A percentile compares a stretch with the other conserved stretches of the same genome.
Conservation (phyloP, 2,329 filamentous ascomycete species). For the Geosmithia putterillii region DNA sequence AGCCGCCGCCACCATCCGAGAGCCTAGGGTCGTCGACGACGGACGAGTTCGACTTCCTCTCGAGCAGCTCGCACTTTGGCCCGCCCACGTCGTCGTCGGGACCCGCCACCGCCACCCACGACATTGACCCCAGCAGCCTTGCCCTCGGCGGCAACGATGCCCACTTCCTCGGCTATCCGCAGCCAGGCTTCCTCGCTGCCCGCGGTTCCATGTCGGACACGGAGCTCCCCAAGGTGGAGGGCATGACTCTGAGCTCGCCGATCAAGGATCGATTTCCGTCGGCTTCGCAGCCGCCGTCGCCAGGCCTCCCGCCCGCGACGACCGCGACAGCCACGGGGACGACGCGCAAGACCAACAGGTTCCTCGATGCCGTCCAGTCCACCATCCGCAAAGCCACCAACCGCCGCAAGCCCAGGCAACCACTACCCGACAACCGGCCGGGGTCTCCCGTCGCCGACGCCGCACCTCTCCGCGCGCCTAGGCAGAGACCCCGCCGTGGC, state of each 20-base stretch:
- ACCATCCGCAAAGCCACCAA: conserved; percentile 25
- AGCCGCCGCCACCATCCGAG: conserved; percentile 8
- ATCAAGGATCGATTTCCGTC: conserved; percentile 9
- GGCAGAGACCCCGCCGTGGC: conserved; percentile 14
- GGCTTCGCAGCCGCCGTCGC: conserved; percentile 16
- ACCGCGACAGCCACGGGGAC: conserved; percentile 14
- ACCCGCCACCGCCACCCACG: neutral
- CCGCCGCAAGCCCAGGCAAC: conserved; percentile 17
- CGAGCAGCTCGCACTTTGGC: conserved; percentile 17
- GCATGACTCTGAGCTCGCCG: conserved; percentile 30
- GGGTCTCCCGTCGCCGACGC: conserved; percentile 19
- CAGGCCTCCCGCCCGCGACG: conserved; percentile 13
- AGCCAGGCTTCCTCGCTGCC: conserved; percentile 11
- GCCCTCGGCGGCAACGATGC: neutral
- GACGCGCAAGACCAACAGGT: conserved; percentile 22
- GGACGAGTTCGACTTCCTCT: conserved; percentile 23
- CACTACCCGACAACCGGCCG: conserved; percentile 8
- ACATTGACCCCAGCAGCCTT: neutral
- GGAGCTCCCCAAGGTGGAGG: conserved; percentile 31
- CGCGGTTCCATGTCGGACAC: conserved; percentile 32
- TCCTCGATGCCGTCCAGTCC: conserved; percentile 27
- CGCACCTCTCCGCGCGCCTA: conserved; percentile 17
- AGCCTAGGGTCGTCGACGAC: conserved; percentile 20
- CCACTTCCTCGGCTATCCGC: conserved; percentile 3
- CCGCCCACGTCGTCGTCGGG: conserved; percentile 9